These are phyloP conservation scores for Globisporangium paroecandrum DNA, from an alignment of 352 stramenopile species.

Conservation along the genomic window DNA sequence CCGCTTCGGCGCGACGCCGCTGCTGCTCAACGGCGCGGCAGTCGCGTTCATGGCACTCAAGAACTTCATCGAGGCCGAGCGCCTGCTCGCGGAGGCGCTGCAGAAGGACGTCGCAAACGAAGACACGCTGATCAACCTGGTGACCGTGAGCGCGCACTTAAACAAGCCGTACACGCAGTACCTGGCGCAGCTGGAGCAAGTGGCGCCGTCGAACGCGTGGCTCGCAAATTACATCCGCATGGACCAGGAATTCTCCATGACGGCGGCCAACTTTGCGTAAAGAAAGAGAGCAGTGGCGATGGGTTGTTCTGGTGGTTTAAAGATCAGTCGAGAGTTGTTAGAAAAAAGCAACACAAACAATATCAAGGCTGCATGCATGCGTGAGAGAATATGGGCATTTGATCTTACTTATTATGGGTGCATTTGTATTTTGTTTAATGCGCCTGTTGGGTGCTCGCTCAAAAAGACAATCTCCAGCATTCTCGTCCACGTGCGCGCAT, in stretches of 20 bases:
- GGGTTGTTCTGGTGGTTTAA: background rate
- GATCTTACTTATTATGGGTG: background rate
- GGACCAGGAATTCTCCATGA: slow-evolving; percentile 64
- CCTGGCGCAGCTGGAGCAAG: slow-evolving; percentile 74
- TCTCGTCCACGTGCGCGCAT: background rate
- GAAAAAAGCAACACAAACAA: background rate
- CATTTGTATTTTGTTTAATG: background rate
- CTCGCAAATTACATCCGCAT: slow-evolving; percentile 65
- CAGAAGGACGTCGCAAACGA: slow-evolving; percentile 83
- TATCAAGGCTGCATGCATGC: background rate
- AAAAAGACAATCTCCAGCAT: background rate
- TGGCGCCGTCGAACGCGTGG: slow-evolving; percentile 68
- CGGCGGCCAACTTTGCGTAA: slow-evolving; percentile 66
- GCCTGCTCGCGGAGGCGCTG: slow-evolving; percentile 84
- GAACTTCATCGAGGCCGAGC: slow-evolving; percentile 90
- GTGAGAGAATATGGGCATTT: background rate
- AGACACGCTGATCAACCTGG: slow-evolving; percentile 94
- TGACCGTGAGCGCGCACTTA: slow-evolving; percentile 88
- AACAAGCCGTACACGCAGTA: slow-evolving; percentile 83
- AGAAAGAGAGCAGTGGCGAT: slow-evolving; percentile 6
- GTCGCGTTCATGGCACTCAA: slow-evolving; percentile 89
- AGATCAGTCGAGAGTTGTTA: background rate
- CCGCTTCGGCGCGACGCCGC: slow-evolving; percentile 90
- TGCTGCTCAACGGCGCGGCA: slow-evolving; percentile 91
- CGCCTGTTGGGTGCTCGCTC: background rate